phyloP scores from a whole-genome alignment of 352 stramenopile genomes.

The Globisporangium cederbergense region DNA sequence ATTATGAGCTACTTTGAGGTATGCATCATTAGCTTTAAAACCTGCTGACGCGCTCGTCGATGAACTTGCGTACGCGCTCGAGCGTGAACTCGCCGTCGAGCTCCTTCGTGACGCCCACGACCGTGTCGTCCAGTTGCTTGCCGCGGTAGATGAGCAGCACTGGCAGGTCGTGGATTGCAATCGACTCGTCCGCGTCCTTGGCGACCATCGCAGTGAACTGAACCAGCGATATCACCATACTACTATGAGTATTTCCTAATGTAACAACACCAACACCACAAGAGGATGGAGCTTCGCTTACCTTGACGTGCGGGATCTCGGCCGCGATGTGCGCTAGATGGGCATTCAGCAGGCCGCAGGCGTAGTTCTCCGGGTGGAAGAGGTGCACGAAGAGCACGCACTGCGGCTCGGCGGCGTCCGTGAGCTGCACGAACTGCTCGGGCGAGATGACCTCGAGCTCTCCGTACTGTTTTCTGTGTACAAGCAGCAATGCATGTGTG shows the following conservation, averaged over 20 bases:
- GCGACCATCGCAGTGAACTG: slow-evolving; percentile 66
- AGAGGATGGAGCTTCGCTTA: slow-evolving; percentile 9
- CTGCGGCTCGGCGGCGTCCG: slow-evolving; percentile 21
- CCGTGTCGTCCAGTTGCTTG: slow-evolving; percentile 44
- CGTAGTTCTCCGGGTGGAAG: slow-evolving; percentile 68
- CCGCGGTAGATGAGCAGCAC: slow-evolving; percentile 66
- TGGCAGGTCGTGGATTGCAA: slow-evolving; percentile 61
- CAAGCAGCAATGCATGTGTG: neutral
- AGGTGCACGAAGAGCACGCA: slow-evolving; percentile 52
- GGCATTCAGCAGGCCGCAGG: slow-evolving; percentile 66
- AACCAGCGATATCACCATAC: neutral
- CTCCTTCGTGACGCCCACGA: slow-evolving; percentile 51
- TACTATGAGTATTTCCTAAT: neutral
- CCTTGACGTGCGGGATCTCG: slow-evolving; percentile 61
- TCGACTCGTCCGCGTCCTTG: slow-evolving; percentile 62
- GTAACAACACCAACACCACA: neutral
- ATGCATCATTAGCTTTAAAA: slow-evolving; percentile 14
- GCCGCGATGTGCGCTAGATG: slow-evolving; percentile 54
- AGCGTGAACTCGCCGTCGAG: slow-evolving; percentile 67
- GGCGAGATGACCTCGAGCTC: slow-evolving; percentile 56
- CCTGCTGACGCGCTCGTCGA: slow-evolving; percentile 31
- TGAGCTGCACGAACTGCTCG: slow-evolving; percentile 51
- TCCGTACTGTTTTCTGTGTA: slow-evolving; percentile 39
- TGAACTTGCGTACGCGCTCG: slow-evolving; percentile 36
- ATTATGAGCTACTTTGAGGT: neutral